A percentile compares a stretch with the other conserved stretches of the same genome.
These are phyloP conservation scores for Logfia minima DNA, from an alignment of 129 eudicot genomes.

Conservation along the genomic window DNA sequence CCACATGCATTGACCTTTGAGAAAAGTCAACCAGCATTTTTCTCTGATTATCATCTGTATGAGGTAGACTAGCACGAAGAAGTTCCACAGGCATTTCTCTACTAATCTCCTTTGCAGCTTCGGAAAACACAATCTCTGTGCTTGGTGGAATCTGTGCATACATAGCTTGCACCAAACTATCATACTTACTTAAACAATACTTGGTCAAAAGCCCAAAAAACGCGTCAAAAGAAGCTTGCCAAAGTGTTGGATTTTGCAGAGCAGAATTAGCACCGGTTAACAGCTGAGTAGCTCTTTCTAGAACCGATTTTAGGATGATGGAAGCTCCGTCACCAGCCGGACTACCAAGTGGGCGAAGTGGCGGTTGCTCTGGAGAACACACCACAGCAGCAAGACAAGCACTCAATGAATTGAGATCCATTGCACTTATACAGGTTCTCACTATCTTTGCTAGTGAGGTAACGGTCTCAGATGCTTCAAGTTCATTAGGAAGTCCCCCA, in stretches of 20 bases:
- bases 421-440: conserved; percentile 47
- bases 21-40: conserved; percentile 72
- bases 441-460: conserved; percentile 57
- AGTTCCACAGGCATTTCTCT: conserved; percentile 97
- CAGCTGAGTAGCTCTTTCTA: conserved; percentile 67
- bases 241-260: conserved; percentile 64
- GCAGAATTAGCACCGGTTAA: conserved; percentile 36
- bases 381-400: conserved; percentile 98
- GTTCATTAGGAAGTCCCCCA: conserved; percentile 70
- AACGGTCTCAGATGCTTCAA: conserved; percentile 55
- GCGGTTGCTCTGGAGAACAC: conserved; percentile 96
- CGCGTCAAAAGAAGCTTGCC: conserved; percentile 96
- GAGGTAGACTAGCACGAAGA: conserved; percentile 90
- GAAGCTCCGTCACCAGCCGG: conserved; percentile 92
- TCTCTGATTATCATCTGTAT: conserved; percentile 79
- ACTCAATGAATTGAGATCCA: conserved; percentile 89
- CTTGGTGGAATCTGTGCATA: conserved; percentile 44
- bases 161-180: conserved; percentile 71
- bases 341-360: conserved; percentile 88
- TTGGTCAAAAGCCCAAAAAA: conserved; percentile 83
- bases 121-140: conserved; percentile 49
- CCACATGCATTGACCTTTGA: conserved; percentile 77
- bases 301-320: conserved; percentile 58
- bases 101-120: conserved; percentile 67
- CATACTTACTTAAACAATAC: conserved; percentile 78